Evolutionary conservation across 1,284 basidiomycete species (phyloP).

Genomic region (Tylopilus sp.): DNA sequence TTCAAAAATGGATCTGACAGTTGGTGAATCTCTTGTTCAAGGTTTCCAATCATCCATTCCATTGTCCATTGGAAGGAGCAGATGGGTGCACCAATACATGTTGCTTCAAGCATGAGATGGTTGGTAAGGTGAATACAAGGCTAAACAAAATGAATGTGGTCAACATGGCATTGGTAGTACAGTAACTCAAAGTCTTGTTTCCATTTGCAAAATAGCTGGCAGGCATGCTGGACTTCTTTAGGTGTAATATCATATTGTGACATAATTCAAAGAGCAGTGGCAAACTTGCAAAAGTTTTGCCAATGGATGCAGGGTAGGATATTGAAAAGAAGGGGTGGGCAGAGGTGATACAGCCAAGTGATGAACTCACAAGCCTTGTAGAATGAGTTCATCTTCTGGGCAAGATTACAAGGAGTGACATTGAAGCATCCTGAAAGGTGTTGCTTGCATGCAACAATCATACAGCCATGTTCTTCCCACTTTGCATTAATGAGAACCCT

Average conservation of each 20-base stretch:
- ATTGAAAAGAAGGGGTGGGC: not conserved
- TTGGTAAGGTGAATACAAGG: not conserved
- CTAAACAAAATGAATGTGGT: not conserved
- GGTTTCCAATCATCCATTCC: no score
- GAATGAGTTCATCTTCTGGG: not conserved
- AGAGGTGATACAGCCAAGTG: not conserved
- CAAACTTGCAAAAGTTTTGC: constrained; percentile 8
- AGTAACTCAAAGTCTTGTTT: not conserved
- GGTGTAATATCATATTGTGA: not conserved
- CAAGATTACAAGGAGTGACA: not conserved
- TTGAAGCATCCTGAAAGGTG: not conserved
- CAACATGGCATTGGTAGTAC: not conserved
- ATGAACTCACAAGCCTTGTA: constrained; percentile 3
- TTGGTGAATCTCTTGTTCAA: no score
- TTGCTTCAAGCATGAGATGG: not conserved
- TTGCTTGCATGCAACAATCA: not conserved
- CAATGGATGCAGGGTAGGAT: not conserved
- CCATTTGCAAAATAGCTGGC: not conserved
- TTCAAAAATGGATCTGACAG: no score
- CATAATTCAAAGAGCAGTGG: not conserved
- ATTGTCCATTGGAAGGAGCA: no score
- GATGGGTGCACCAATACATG: no score
- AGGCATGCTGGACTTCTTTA: not conserved
- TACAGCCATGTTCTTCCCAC: not conserved
- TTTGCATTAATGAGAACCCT: not conserved